Evolutionary conservation across 805 yeast species (phyloP).

Genomic region (Nakazawaea molendinolei): DNA sequence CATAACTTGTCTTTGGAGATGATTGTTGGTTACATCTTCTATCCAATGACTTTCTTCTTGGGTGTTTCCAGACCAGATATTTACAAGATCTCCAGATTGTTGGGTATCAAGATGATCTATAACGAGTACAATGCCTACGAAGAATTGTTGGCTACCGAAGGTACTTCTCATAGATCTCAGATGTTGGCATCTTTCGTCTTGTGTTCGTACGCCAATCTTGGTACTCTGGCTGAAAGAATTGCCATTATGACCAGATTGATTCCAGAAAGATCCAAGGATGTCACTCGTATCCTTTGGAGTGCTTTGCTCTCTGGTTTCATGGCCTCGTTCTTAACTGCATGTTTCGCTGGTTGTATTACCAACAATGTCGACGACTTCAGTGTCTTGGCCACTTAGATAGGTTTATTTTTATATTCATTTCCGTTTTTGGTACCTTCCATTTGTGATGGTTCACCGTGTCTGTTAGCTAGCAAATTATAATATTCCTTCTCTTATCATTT

Average conservation of each 20-base stretch:
- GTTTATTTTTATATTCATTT: background rate
- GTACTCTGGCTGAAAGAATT: slow-evolving; percentile 52
- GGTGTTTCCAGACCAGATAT: slow-evolving; percentile 51
- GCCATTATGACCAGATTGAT: slow-evolving; percentile 53
- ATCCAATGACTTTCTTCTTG: slow-evolving; percentile 53
- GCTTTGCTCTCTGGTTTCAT: slow-evolving; percentile 45
- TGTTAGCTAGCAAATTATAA: no score
- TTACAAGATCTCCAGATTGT: slow-evolving; percentile 40
- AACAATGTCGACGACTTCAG: slow-evolving; percentile 29
- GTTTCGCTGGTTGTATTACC: slow-evolving; percentile 37
- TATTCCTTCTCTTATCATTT: no score
- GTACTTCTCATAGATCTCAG: slow-evolving; percentile 42
- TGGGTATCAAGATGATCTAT: slow-evolving; percentile 53
- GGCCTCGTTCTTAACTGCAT: slow-evolving; percentile 45
- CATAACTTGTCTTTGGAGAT: slow-evolving; percentile 43
- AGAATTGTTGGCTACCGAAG: slow-evolving; percentile 26
- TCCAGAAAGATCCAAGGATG: slow-evolving; percentile 39
- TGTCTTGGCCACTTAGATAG: slow-evolving; percentile 5
- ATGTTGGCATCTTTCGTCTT: slow-evolving; percentile 52
- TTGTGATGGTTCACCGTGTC: no score
- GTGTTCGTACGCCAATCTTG: slow-evolving; percentile 57
- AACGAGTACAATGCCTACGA: slow-evolving; percentile 53
- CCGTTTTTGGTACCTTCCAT: background rate
- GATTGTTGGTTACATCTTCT: slow-evolving; percentile 50
- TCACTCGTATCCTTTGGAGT: slow-evolving; percentile 36